Conservation (phyloP, 176 grass and related monocot species). For the Leersia perrieri region DNA sequence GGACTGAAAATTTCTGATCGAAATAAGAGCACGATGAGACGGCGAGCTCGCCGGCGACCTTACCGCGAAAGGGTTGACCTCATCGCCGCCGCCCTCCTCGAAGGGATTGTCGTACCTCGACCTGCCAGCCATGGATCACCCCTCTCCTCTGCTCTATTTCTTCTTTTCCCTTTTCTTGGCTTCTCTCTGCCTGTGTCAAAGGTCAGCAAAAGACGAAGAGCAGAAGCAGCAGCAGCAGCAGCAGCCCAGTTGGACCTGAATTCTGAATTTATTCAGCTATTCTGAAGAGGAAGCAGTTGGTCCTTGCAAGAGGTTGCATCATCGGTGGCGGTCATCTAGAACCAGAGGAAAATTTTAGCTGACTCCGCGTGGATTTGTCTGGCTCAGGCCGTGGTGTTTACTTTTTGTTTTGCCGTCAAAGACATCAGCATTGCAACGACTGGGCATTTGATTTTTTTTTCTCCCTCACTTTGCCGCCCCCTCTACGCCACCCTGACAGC, state of each 20-base stretch:
- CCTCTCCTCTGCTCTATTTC: neutral
- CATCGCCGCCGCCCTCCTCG: slow-evolving; percentile 44
- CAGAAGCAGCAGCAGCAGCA: neutral
- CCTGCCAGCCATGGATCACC: slow-evolving; percentile 44
- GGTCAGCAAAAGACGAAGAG: slow-evolving; percentile 7
- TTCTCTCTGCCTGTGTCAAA: neutral
- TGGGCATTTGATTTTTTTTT: neutral
- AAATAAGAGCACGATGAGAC: neutral
- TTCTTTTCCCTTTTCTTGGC: neutral
- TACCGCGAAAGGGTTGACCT: slow-evolving; percentile 63
- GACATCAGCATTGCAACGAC: neutral
- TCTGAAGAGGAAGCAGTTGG: neutral
- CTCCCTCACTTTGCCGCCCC: slow-evolving; percentile 27
- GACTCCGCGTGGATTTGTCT: slow-evolving; percentile 36
- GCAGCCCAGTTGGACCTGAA: slow-evolving; percentile 18
- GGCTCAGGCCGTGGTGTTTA: slow-evolving; percentile 27
- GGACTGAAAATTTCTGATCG: neutral
- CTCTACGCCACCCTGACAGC: slow-evolving; percentile 16
- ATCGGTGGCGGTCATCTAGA: slow-evolving; percentile 23
- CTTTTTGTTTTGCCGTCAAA: slow-evolving; percentile 38
- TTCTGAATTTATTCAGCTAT: neutral
- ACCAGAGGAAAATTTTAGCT: neutral
- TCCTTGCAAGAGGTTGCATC: neutral
- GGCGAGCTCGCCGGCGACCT: neutral
- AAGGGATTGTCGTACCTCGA: slow-evolving; percentile 56